Conservation (phyloP, 2,329 filamentous ascomycete genomes). For the Cytospora piceae region DNA sequence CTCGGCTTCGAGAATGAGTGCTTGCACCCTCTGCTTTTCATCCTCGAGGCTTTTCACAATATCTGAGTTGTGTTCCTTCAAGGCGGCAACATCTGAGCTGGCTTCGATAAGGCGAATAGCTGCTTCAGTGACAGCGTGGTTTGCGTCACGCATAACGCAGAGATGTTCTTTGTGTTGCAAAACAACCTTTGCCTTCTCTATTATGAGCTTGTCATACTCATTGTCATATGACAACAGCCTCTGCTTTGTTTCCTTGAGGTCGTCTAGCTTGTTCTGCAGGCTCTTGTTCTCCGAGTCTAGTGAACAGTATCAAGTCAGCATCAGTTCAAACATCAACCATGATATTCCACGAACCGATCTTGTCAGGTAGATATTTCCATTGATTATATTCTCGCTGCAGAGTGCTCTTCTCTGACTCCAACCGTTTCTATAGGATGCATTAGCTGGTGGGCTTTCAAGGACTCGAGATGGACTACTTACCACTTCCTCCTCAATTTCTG, state of each 20-base stretch:
- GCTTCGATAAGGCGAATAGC: constrained; percentile 78
- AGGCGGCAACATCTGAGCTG: constrained; percentile 72
- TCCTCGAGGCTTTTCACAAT: constrained; percentile 58
- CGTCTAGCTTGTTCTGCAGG: constrained; percentile 41
- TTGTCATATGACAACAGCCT: constrained; percentile 56
- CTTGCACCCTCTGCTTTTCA: constrained; percentile 46
- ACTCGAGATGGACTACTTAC: constrained; percentile 40
- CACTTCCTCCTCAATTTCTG: constrained; percentile 44
- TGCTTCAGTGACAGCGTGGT: constrained; percentile 68
- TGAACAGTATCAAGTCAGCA: constrained; percentile 18
- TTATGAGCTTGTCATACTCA: constrained; percentile 57
- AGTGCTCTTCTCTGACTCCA: constrained; percentile 66
- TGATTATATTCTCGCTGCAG: constrained; percentile 68
- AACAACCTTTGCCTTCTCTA: constrained; percentile 60
- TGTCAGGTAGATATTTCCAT: constrained; percentile 70
- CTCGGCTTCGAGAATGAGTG: constrained; percentile 42
- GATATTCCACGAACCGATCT: constrained; percentile 57
- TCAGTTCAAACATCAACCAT: background rate
- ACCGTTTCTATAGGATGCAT: constrained; percentile 43
- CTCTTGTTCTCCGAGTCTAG: constrained; percentile 42
- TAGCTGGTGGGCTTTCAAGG: constrained; percentile 7
- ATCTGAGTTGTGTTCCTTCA: constrained; percentile 67
- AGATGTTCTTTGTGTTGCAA: constrained; percentile 62
- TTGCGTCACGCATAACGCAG: constrained; percentile 61
- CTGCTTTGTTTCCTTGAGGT: constrained; percentile 44